Percentiles rank a stretch among this genome's conserved stretches.
phyloP scores from a whole-genome alignment of 176 grass and related monocot genomes.

The Triticum dicoccoides region DNA sequence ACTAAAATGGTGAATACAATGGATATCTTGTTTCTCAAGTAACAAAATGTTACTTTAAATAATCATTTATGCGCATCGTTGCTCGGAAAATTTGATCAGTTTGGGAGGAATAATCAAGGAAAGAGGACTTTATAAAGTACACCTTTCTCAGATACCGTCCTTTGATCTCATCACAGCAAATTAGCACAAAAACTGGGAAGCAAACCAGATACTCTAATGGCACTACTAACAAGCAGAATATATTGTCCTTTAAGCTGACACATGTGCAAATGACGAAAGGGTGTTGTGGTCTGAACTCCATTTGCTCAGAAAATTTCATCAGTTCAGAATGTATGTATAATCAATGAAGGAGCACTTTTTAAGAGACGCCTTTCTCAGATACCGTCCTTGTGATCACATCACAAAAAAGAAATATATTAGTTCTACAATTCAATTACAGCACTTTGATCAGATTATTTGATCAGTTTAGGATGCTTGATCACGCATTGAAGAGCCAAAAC shows the following conservation, averaged over 20 bases:
- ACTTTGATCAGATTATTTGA: background rate
- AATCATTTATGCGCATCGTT: background rate
- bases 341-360: slow-evolving; percentile 2
- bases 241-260: too few species aligned
- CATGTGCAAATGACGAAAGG: too few species aligned
- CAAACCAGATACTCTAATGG: background rate
- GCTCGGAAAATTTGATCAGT: background rate
- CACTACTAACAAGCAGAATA: too few species aligned
- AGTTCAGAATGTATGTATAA: slow-evolving; percentile 21
- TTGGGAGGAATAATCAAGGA: background rate
- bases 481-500: background rate
- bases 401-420: background rate
- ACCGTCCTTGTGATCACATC: slow-evolving; percentile 6
- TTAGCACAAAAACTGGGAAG: background rate
- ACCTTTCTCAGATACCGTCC: background rate
- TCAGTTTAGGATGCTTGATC: slow-evolving; percentile 23
- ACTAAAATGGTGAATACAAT: background rate
- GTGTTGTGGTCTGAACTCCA: too few species aligned
- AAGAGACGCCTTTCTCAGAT: background rate
- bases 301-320: background rate
- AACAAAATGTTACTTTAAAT: background rate
- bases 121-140: background rate
- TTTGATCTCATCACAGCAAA: background rate
- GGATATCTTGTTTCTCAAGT: background rate
- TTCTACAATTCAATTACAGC: background rate